Base-by-base conservation (phyloP, 2,329 filamentous ascomycete species). In the Ophiocordyceps unilateralis region DNA sequence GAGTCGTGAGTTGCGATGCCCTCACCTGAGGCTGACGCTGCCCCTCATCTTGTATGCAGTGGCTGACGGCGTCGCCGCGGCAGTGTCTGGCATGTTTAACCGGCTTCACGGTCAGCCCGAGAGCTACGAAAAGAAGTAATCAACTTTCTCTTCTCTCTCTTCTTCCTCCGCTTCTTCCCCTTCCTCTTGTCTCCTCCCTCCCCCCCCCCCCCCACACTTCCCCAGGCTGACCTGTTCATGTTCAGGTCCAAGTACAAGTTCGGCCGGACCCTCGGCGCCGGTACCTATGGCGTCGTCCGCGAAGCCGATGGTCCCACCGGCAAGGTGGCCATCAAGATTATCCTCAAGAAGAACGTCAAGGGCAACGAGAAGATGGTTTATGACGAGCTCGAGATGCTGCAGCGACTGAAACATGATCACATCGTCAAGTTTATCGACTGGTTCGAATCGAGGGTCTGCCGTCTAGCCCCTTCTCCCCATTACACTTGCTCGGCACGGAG, bases 291-390 rank as follows among this genome's bases (percentile, higher is more conserved):
- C 57, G 93, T 98, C 56, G 91, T 98, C 56, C 79, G 91, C 54
- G 91, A 98, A 66, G 91, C 91, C 47, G 87, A 95, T 48, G 76
- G 84, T 52, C 77, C 81, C 37, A 72, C 74, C 19, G 85, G 86
- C 60, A 76, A 94, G 70, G 88, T 93, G 47, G 91, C 91, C 36
- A 76, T 98, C 64, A 98, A 98, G 73, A 96, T 98, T 61, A 98
- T 98, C 62, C 70, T 96, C 57, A 98, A 98, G 76, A 95, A 94
- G 70, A 96, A 94, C 64, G 89, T 98, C 59, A 93, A 88, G 62
- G 89, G 88, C 50, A 96, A 96, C 55, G 91, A 98, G 69, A 78
- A 82, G 61, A 98, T 98, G 91, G 91, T 98, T 36, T 91, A 93
- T 61, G 91, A 98, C 61, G 91, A 98, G 68, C 72, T 98, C 54